Evolutionary conservation across 2,329 filamentous ascomycete species (phyloP).

Genomic region (Fusarium sacchari): DNA sequence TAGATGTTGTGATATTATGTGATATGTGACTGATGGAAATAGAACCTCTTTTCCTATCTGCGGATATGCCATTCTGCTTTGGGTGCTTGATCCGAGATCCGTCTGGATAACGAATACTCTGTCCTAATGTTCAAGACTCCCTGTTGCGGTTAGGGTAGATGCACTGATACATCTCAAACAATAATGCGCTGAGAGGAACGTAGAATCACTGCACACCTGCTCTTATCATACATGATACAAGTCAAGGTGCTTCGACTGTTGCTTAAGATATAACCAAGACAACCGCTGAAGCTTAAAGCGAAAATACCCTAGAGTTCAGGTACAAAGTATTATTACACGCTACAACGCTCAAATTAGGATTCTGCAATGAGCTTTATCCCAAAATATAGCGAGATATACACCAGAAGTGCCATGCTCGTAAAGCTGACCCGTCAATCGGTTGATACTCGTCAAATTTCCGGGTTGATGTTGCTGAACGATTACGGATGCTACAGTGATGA

Average conservation of each 20-base stretch:
- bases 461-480: background rate
- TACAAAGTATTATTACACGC: background rate
- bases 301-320: background rate
- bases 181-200: rapidly evolving
- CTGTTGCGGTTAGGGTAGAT: rapidly evolving
- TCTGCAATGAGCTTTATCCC: background rate
- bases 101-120: too few relatives aligned
- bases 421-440: rapidly evolving
- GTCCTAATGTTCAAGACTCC: rapidly evolving
- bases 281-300: background rate
- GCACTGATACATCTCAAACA: background rate
- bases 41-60: too few relatives aligned
- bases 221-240: rapidly evolving
- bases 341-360: too few relatives aligned
- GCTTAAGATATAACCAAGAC: background rate
- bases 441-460: rapidly evolving
- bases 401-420: background rate
- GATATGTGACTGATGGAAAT: background rate
- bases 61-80: too few relatives aligned
- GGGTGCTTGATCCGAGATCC: too few relatives aligned
- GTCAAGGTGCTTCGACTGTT: rapidly evolving
- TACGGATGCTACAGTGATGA: rapidly evolving
- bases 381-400: background rate
- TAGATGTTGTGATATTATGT: too few relatives aligned
- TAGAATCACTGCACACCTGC: rapidly evolving